Evolutionary conservation across 371 early-diverging fungal species (phyloP), one percentile per base, ranked within the genome.

Genomic region (Mucor velutinosus): DNA sequence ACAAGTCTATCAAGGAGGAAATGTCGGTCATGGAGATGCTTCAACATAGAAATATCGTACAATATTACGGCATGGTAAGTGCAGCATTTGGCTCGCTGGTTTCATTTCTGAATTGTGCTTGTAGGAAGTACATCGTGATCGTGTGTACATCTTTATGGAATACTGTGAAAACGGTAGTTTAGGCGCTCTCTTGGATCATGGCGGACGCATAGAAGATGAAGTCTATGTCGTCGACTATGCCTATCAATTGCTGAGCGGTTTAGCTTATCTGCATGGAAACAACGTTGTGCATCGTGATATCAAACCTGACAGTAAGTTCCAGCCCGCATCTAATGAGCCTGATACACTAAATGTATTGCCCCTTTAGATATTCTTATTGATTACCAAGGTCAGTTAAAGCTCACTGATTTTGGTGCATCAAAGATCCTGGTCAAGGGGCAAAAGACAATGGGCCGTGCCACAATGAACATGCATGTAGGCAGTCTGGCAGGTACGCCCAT

Each of bases 61-160:
- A 90, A 61, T 96, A 96, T 71, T 93, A 86, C 71, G 95, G 95
- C 19, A 92, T 94, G 76, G 81, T 81, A 81, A 51, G n/a, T 35
- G 6, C 35, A 35, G 35, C 35, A 35, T 35, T 8, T 10, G 10
- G 35, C 1, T 10, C 6, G 10, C 30, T 30, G 30, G 30, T 30
- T 30, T 47, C n/a, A 30, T 30, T 27, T 63, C 58, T n/a, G 14
- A 53, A 3, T 1, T 11, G 25, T 27, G 45, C 29, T 29, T 60
- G 25, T 72, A 80, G 80, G 97, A 96, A 76, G 94, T 95, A 23
- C 94, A 93, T 73, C 88, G 95, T 61, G 96, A 95, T 71, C 91
- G 92, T 74, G 92, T 95, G 5, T 94, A 88, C 64, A 91, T 97
- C 49, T 96, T 98, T 72, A 95, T 98, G 95, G 98, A 98, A 77